phyloP scores from a whole-genome alignment of 2,329 filamentous ascomycete genomes.

The Colletotrichum cereale region DNA sequence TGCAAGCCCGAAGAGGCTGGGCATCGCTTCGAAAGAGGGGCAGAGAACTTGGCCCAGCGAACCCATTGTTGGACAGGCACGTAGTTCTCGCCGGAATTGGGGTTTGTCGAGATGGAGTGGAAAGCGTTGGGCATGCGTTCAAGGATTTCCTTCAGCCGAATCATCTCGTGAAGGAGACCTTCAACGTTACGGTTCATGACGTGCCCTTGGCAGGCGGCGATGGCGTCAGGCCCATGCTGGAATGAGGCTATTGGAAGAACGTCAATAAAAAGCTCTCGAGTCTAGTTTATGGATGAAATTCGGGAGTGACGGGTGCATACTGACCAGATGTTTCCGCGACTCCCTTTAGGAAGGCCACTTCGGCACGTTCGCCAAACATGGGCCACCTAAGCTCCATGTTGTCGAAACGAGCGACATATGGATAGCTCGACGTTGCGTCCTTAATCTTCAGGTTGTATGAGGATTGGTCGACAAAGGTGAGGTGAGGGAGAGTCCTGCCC shows the following conservation, averaged over 20 bases:
- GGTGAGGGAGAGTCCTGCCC: conserved; percentile 63
- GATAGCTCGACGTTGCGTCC: conserved; percentile 61
- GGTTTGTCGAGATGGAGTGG: conserved; percentile 66
- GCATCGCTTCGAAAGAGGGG: conserved; percentile 62
- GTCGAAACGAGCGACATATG: conserved; percentile 64
- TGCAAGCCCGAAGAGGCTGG: conserved; percentile 64
- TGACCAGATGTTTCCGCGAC: conserved; percentile 60
- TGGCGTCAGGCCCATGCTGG: conserved; percentile 63
- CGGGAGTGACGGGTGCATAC: not conserved
- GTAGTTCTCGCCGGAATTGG: conserved; percentile 63
- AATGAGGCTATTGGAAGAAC: conserved; percentile 55
- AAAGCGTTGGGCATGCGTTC: conserved; percentile 67
- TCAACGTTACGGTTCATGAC: conserved; percentile 65
- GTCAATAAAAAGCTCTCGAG: not conserved
- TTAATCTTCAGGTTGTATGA: conserved; percentile 65
- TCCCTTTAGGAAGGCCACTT: conserved; percentile 65
- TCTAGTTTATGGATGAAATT: not conserved
- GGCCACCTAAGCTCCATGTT: conserved; percentile 67
- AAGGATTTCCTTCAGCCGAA: conserved; percentile 64
- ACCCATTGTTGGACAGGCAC: conserved; percentile 62
- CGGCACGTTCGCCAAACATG: conserved; percentile 64
- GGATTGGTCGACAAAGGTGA: conserved; percentile 66
- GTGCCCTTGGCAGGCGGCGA: conserved; percentile 65
- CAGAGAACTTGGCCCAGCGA: conserved; percentile 63
- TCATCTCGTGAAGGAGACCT: conserved; percentile 62